These are phyloP conservation scores for Hondaea fermentalgiana DNA, from an alignment of 108 stramenopile species.

Conservation along the genomic window DNA sequence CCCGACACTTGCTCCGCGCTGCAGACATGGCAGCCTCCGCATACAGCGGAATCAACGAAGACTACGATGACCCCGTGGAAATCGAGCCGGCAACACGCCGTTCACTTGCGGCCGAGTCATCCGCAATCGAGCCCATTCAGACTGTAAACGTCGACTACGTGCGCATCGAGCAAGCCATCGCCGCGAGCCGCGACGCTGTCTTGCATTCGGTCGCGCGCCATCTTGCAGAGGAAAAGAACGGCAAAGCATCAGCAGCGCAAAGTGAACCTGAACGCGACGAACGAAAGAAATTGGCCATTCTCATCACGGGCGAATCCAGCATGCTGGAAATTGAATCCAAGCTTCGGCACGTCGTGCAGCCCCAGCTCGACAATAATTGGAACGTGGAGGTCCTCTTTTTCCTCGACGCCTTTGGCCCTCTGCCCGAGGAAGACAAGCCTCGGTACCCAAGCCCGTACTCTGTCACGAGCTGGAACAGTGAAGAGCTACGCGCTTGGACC, in stretches of 20 bases:
- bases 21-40: too few relatives aligned
- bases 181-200: background rate
- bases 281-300: background rate
- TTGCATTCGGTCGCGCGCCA: background rate
- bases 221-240: background rate
- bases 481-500: background rate
- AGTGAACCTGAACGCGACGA: background rate
- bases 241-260: background rate
- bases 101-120: too few relatives aligned
- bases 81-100: too few relatives aligned
- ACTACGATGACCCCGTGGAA: too few relatives aligned
- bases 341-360: background rate
- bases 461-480: background rate
- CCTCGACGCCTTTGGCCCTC: background rate
- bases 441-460: background rate
- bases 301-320: background rate
- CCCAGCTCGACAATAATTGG: background rate
- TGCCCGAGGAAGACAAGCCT: background rate
- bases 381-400: background rate
- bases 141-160: background rate
- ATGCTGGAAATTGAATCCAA: background rate
- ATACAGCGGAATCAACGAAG: too few relatives aligned
- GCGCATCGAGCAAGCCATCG: background rate
- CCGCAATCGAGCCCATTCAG: too few relatives aligned
- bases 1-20: too few relatives aligned